A percentile compares a stretch with the other conserved stretches of the same genome.
Evolutionary conservation across 345 rosid species (phyloP).

Genomic region (Corchorus olitorius): DNA sequence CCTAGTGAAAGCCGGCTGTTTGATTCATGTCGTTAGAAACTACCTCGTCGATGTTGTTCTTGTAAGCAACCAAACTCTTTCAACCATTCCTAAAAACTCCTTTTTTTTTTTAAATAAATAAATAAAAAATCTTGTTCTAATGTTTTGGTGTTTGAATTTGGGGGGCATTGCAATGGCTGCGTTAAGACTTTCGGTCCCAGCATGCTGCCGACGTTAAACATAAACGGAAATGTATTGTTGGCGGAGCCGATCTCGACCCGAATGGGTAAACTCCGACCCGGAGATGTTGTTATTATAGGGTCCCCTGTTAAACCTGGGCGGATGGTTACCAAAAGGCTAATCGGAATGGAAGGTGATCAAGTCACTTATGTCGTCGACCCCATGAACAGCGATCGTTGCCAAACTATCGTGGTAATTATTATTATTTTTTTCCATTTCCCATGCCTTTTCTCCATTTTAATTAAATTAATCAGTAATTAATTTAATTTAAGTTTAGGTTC

Average conservation of each 20-base stretch:
- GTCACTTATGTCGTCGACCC: conserved; percentile 56
- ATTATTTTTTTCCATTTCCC: neutral
- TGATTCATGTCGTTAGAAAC: conserved; percentile 51
- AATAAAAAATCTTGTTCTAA: neutral
- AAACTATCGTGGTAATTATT: conserved; percentile 55
- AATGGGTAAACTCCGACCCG: conserved; percentile 48
- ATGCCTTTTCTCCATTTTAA: neutral
- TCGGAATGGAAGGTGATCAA: conserved; percentile 65
- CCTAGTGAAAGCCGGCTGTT: conserved; percentile 39
- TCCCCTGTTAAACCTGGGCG: conserved; percentile 61
- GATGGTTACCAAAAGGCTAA: conserved; percentile 52
- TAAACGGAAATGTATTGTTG: conserved; percentile 49
- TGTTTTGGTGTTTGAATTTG: neutral
- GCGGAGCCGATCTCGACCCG: conserved; percentile 56
- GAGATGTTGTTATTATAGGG: conserved; percentile 64
- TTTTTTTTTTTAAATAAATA: neutral
- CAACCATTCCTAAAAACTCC: neutral
- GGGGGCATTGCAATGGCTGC: neutral
- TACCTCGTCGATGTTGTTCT: conserved; percentile 42
- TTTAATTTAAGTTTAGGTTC: conserved; percentile 49
- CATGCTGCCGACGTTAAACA: conserved; percentile 65
- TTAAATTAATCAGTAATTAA: neutral
- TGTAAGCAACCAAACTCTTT: conserved; percentile 36
- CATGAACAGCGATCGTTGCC: conserved; percentile 30
- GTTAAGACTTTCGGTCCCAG: conserved; percentile 67